Percentiles rank a stretch among this genome's conserved stretches.
These are phyloP conservation scores for Cynara cardunculus DNA, from an alignment of 129 eudicot species.

Conservation along the genomic window DNA sequence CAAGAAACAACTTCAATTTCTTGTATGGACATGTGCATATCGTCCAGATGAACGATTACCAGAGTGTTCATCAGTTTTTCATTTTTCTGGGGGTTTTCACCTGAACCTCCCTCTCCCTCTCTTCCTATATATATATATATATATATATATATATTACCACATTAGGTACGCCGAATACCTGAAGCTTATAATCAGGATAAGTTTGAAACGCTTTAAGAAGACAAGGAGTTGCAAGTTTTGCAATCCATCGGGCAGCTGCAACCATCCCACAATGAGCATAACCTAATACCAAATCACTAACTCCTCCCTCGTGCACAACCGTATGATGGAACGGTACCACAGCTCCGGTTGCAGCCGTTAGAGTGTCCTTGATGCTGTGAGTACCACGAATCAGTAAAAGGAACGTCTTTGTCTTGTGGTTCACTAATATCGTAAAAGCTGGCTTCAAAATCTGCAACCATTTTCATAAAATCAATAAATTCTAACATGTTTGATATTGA, in stretches of 20 bases:
- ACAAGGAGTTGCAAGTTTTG: constrained; percentile 84
- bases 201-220: constrained; percentile 51
- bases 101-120: too few species aligned
- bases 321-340: constrained; percentile 97
- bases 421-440: constrained; percentile 80
- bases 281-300: constrained; percentile 77
- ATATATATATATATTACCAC: neutral
- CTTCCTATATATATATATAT: too few species aligned
- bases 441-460: constrained; percentile 93
- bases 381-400: constrained; percentile 95
- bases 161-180: constrained; percentile 40
- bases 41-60: too few species aligned
- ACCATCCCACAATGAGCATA: constrained; percentile 99
- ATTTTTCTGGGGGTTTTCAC: too few species aligned
- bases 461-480: neutral
- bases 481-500: neutral
- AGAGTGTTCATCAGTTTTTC: too few species aligned
- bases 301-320: constrained; percentile 89
- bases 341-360: constrained; percentile 98
- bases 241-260: constrained; percentile 99
- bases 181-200: constrained; percentile 77
- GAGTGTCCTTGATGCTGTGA: constrained; percentile 91
- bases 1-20: too few species aligned
- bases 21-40: too few species aligned
- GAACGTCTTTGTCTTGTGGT: constrained; percentile 61